Base-by-base conservation (phyloP, 768 basidiomycete species). In the Phylloporus arenicola region DNA sequence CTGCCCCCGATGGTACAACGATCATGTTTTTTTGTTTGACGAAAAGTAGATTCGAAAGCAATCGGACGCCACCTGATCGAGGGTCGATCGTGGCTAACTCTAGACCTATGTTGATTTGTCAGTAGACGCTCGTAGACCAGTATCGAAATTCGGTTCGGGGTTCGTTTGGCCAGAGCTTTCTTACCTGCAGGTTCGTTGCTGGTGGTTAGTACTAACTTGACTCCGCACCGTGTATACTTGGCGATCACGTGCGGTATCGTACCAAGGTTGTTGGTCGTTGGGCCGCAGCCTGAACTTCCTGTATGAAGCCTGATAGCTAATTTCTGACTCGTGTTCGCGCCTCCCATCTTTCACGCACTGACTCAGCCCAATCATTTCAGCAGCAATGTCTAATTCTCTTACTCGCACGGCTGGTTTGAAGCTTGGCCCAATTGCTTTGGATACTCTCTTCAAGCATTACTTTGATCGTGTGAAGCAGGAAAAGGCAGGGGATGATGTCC, bases 391-490 rank as follows among this genome's bases (percentile, higher is more conserved):
- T 22, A 88, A 82, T 62, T 63, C 83, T 17, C 74, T 90, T 37
- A 78, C 84, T 30, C 73, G 82, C 29, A 74, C 81, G 46, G 78
- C 80, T 24, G 79, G 84, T 34, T 66, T 88, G 52, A 77, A 73
- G 59, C 71, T 86, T n/a, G 88, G 84, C 0, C 87, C 88, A 4
- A 65, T 88, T 47, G 73, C 88, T 30, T 62, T 90, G 19, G 86
- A 84, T 57, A 89, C 86, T 1, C 75, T 92, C n/a, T 75, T 92
- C 61, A 87, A 86, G 64, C 91, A 93, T 63, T 94, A 91, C 65
- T 79, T 93, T 43, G 83, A 86, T 39, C 77, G 82, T 13, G 65
- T 81, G 43, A 80, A 72, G 67, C 71, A 69, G 20, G 74, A 76
- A 50, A 59, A 43, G 22, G 57, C 58, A 10, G 67, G 71, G 34